Conservation (phyloP, 2,329 filamentous ascomycete species). For the Coleophoma cylindrospora region DNA sequence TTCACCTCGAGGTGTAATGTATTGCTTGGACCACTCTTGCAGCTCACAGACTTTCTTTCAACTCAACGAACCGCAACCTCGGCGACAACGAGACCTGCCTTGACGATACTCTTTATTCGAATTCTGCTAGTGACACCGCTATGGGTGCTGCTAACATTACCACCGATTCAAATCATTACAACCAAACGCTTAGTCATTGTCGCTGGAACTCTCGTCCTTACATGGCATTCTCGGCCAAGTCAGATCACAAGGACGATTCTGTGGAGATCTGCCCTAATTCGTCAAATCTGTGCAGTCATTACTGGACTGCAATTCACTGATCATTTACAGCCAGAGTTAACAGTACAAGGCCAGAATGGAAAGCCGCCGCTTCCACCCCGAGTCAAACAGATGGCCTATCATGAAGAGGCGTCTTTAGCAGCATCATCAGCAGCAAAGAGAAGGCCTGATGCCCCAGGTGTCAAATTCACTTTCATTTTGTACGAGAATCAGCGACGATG, state of each 20-base stretch:
- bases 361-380: slow-evolving; percentile 26
- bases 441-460: slow-evolving; percentile 61
- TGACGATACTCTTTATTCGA: slow-evolving; percentile 84
- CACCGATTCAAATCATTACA: slow-evolving; percentile 80
- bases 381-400: slow-evolving; percentile 11
- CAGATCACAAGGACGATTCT: slow-evolving; percentile 81
- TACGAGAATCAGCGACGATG: slow-evolving; percentile 96
- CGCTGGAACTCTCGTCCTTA: slow-evolving; percentile 79
- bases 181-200: slow-evolving; percentile 79
- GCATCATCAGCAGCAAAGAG: slow-evolving; percentile 26
- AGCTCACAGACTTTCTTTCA: slow-evolving; percentile 88
- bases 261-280: slow-evolving; percentile 78
- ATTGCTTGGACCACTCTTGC: slow-evolving; percentile 80
- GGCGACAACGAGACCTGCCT: slow-evolving; percentile 82
- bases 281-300: slow-evolving; percentile 62
- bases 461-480: slow-evolving; percentile 93
- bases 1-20: slow-evolving; percentile 92
- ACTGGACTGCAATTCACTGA: slow-evolving; percentile 75
- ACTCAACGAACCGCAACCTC: slow-evolving; percentile 87
- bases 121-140: slow-evolving; percentile 83
- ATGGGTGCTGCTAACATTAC: slow-evolving; percentile 79
- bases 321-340: slow-evolving; percentile 25
- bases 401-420: slow-evolving; percentile 8
- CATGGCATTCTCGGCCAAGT: slow-evolving; percentile 87
- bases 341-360: slow-evolving; percentile 17